Evolutionary conservation across 306 rosid genomes (phyloP), one percentile per base, ranked within the genome.

Genomic region (Astragalus membranaceus): DNA sequence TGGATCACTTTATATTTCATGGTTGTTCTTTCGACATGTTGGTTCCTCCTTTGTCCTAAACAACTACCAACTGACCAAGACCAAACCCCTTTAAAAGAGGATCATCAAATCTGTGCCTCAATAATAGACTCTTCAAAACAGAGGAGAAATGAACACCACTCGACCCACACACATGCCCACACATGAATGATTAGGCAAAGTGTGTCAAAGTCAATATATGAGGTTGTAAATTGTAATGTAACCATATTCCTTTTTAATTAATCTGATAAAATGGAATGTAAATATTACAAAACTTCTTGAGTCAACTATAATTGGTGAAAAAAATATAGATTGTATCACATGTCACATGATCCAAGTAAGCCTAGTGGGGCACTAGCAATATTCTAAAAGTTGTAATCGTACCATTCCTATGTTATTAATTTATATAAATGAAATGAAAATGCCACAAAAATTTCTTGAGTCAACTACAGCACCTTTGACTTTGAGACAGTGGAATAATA

Each of bases 381-480:
- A 54, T 30, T 7, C 32, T 39, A 61, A 37, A 49, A 37, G 30
- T 30, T 11, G 12, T 39, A 56, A 48, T 48, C 10, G 13, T 11
- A 26, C 51, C 26, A 5, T 55, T 49, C 3, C 2, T 10, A 53
- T 15, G 26, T 37, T 36, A 32, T 15, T 50, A 11, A 11, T 10
- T 12, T 14, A 20, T 57, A 32, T 42, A 39, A 61, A 43, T 74
- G 63, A 74, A 63, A 64, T 53, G 41, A 75, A 60, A 47, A 47
- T 26, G 63, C 2, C 6, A 67, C 55, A 48, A 47, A 10, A 17
- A 36, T 1, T 70, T 70, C 30, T 46, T 30, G 15, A 37, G 37
- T 56, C 39, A 70, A 17, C 48, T 61, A 46, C 8, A 75, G 33
- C 69, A 39, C 10, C 9, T 60, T 69, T 52, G 42, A 52, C 37